Base-by-base conservation (phyloP, 108 stramenopile genomes). In the Chaetoceros tenuissimus region DNA sequence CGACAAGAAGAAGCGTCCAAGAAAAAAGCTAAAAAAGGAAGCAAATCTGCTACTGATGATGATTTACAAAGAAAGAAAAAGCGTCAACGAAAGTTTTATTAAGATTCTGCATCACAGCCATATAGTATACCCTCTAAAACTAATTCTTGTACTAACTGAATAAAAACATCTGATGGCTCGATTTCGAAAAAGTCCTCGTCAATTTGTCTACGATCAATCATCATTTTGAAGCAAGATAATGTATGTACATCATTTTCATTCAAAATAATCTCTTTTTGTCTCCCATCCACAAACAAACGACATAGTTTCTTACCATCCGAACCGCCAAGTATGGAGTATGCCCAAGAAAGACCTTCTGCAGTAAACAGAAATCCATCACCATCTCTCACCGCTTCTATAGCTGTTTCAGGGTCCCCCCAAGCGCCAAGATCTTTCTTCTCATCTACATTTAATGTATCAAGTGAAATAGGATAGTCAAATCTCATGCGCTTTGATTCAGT, bases 341-440 rank as follows among this genome's bases (percentile, higher is more conserved):
- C 85, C 63, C 82, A 84, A 0, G 74, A 53, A 21, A 93, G 58
- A 5, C 91, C 91, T 63, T 85, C 85, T 2, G 81, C 83, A 24
- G 81, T 82, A 62, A 67, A 66, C 55, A 92, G 59, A 25, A 52
- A 56, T 1, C 74, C 72, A 21, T 63, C 8, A 3, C 73, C 72
- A 26, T 48, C 24, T 8, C 73, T n/a, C 20, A 87, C 63, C 3
- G 48, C 64, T 62, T 47, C 28, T 20, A 85, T 47, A 46, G 66
- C 63, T 26, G 23, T 27, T 21, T 57, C 54, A 26, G 75, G 46
- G 34, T 69, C 53, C 20, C 63, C 74, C 75, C 75, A 75, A 30
- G 73, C 28, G 20, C 66, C 66, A 40, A 53, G n/a, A 13, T 55
- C 60, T 1, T 49, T 22, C 47, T 61, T 59, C 40, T 46, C 69